Percentiles rank a stretch among this genome's conserved stretches.
Evolutionary conservation across 495 filamentous ascomycete genomes (phyloP).

Genomic region (Neurospora pannonica): DNA sequence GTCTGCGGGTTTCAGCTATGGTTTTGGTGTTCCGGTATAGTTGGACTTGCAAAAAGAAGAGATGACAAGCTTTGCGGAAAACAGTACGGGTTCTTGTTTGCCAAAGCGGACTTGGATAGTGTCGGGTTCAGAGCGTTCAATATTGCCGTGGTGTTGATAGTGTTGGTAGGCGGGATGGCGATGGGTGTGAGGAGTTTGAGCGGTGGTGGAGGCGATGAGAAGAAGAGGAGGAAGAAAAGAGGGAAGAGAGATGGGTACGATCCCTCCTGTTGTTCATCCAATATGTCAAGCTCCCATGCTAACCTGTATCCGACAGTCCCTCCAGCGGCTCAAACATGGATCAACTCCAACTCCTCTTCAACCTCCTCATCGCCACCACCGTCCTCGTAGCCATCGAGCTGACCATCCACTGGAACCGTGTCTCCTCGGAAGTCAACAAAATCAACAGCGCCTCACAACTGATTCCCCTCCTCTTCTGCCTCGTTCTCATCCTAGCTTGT

Average conservation of each 20-base stretch:
- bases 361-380: slow-evolving; percentile 17
- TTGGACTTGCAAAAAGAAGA: background rate
- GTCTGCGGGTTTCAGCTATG: slow-evolving; percentile 27
- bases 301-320: background rate
- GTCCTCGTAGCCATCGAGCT: slow-evolving; percentile 29
- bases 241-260: slow-evolving; percentile 3
- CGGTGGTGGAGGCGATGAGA: slow-evolving; percentile 1
- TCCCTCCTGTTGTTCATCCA: background rate
- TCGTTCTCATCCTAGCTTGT: slow-evolving; percentile 3
- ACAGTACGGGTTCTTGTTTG: slow-evolving; percentile 19
- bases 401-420: slow-evolving; percentile 30
- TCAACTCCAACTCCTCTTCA: slow-evolving; percentile 12
- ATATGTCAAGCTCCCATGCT: background rate
- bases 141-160: slow-evolving; percentile 11
- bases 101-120: slow-evolving; percentile 9
- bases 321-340: slow-evolving; percentile 1
- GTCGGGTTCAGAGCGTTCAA: slow-evolving; percentile 16
- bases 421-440: slow-evolving; percentile 10
- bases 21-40: slow-evolving; percentile 26
- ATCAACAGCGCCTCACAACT: slow-evolving; percentile 24
- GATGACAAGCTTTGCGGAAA: background rate
- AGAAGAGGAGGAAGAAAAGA: background rate
- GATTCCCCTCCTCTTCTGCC: slow-evolving; percentile 27
- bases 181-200: background rate
- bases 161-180: slow-evolving; percentile 7